Percentiles rank a stretch among this genome's conserved stretches.
phyloP scores from a whole-genome alignment of 2,329 filamentous ascomycete species.

The Phyllosticta citriasiana region DNA sequence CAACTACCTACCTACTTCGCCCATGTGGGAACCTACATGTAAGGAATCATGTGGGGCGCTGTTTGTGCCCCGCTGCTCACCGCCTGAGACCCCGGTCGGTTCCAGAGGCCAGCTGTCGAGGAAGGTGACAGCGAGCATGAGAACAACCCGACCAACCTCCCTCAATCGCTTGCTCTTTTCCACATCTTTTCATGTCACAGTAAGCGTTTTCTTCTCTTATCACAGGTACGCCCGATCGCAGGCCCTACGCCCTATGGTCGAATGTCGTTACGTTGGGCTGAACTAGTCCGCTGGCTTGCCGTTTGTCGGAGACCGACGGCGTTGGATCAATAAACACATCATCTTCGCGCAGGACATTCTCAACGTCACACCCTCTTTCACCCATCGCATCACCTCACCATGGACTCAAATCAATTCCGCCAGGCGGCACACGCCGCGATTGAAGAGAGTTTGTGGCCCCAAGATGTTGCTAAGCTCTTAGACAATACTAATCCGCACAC shows the following conservation, averaged over 20 bases:
- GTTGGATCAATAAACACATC: neutral
- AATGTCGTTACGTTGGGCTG: neutral
- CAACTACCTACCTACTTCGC: neutral
- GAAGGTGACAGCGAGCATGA: neutral
- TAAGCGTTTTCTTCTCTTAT: neutral
- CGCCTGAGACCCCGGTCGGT: neutral
- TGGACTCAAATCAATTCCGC: conserved; percentile 73
- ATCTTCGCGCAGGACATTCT: neutral
- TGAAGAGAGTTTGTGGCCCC: conserved; percentile 56
- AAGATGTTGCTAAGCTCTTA: neutral
- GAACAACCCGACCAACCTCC: neutral
- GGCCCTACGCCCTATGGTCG: neutral
- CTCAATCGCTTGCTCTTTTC: neutral
- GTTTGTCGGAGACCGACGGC: neutral
- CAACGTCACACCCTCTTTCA: neutral
- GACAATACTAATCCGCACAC: neutral
- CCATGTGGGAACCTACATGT: no score
- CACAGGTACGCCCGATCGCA: neutral
- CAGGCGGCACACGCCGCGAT: conserved; percentile 67
- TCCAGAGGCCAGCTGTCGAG: neutral
- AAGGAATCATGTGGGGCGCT: neutral
- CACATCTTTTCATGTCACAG: neutral
- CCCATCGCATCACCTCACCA: conserved; percentile 27
- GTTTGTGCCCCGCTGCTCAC: neutral
- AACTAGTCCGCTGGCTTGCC: neutral